Base-by-base conservation (phyloP, 352 stramenopile genomes). In the Pythium phragmiticola region DNA sequence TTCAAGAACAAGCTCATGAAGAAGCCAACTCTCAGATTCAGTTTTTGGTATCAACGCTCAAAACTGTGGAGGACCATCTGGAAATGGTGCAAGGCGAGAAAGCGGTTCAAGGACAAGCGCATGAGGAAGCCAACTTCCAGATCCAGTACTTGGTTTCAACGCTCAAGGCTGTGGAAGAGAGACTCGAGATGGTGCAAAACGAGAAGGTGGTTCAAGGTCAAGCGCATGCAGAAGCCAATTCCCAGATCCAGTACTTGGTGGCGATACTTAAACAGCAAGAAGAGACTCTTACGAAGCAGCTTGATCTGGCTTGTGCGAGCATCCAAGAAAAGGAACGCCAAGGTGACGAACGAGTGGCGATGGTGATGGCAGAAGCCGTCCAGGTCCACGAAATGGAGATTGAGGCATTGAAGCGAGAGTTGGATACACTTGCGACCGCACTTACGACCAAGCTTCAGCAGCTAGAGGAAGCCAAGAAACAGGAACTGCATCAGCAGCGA, bases 321-420 rank as follows among this genome's bases (percentile, higher is more conserved):
- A 17, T 61, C 0, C 11, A 21, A 19, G 55, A 52, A 8, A 61
- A 42, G 21, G 55, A 52, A 23, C 23, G 23, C 11, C 8, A 61
- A 30, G 39, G 11, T 1, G 26, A 30, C 8, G 55, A 61, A 17
- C 39, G 21, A 42, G 33, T 57, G 12, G 23, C 33, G 8, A 12
- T 41, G 23, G 26, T 11, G 0, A 17, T 43, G 11, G 30, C 41
- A 36, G 39, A 60, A 16, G 41, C 41, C 4, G 43, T 49, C n/a
- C 50, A 49, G n/a, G 34, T 34, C 2, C 52, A 53, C 14, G 21
- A 23, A 28, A 16, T 26, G 14, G 57, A 56, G 16, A 21, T 60
- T 5, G 41, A 39, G 34, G 51, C 50, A 30, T 36, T 61, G 51
- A 56, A 56, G 46, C 21, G n/a, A 16, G 60, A 60, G 21, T 11